These are phyloP conservation scores for Pleurozium schreberi DNA, from an alignment of 225 moss, liverwort and hornwort species.

Conservation along the genomic window DNA sequence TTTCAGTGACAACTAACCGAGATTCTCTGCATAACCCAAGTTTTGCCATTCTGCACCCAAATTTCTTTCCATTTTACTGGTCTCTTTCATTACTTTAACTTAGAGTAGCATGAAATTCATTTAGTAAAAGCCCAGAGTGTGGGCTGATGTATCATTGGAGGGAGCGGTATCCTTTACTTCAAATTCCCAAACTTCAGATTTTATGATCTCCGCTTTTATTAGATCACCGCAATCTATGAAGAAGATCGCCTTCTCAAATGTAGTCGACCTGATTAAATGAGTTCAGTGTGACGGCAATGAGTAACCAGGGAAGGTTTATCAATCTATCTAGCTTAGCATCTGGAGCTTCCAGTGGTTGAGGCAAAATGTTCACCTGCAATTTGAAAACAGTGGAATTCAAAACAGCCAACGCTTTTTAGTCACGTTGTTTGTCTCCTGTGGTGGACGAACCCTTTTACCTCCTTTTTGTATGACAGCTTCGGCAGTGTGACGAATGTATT, in stretches of 20 bases:
- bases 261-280: background rate
- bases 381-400: background rate
- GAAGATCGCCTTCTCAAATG: background rate
- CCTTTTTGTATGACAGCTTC: background rate
- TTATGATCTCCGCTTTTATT: background rate
- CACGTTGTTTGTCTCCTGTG: background rate
- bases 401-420: background rate
- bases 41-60: background rate
- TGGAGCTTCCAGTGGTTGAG: background rate
- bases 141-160: constrained; percentile 3
- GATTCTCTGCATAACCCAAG: background rate
- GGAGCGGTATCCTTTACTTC: background rate
- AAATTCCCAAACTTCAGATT: background rate
- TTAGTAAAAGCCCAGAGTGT: background rate
- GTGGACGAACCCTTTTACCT: background rate
- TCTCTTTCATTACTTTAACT: background rate
- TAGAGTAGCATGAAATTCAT: constrained; percentile 1
- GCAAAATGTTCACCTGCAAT: background rate
- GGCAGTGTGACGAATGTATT: background rate
- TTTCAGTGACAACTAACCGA: constrained; percentile 23
- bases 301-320: background rate
- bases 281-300: background rate
- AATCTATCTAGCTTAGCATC: background rate
- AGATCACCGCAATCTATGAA: background rate
- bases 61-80: background rate